Percentiles rank a stretch among this genome's conserved stretches.
Evolutionary conservation across 2,329 filamentous ascomycete species (phyloP).

Genomic region (Magnaporthiopsis poae): DNA sequence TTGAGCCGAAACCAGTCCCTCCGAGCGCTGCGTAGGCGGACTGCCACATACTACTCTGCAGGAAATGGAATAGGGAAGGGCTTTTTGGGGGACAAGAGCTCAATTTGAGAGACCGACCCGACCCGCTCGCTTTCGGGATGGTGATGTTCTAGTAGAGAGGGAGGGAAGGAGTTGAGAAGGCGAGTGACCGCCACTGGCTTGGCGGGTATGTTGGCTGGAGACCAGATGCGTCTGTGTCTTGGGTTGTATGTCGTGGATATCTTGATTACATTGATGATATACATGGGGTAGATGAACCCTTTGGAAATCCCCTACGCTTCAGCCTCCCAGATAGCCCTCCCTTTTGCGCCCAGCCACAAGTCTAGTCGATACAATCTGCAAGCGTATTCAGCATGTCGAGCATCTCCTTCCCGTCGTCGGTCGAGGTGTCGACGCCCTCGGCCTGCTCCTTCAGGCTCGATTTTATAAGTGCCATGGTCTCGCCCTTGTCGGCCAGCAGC

Average conservation of each 20-base stretch:
- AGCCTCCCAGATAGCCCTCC: neutral
- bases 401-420: slow-evolving; percentile 48
- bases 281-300: neutral
- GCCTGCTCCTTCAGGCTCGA: slow-evolving; percentile 56
- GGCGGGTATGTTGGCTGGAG: no score
- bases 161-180: neutral
- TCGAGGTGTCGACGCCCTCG: slow-evolving; percentile 37
- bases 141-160: neutral
- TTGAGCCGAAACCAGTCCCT: slow-evolving; percentile 65
- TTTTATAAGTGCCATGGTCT: slow-evolving; percentile 53
- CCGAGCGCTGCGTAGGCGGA: slow-evolving; percentile 20
- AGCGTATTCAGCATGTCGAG: slow-evolving; percentile 46
- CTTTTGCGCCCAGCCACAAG: no score
- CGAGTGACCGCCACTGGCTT: neutral
- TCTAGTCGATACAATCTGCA: slow-evolving; percentile 35
- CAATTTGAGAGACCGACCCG: neutral
- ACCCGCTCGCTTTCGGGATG: neutral
- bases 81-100: neutral
- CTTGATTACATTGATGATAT: slow-evolving; percentile 1
- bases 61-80: no score
- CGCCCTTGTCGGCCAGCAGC: slow-evolving; percentile 58
- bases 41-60: neutral
- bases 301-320: neutral
- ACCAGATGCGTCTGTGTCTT: neutral
- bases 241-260: neutral